A percentile compares a stretch with the other conserved stretches of the same genome.
phyloP scores from a whole-genome alignment of 257 asterid species.

The Solanum virginianum region DNA sequence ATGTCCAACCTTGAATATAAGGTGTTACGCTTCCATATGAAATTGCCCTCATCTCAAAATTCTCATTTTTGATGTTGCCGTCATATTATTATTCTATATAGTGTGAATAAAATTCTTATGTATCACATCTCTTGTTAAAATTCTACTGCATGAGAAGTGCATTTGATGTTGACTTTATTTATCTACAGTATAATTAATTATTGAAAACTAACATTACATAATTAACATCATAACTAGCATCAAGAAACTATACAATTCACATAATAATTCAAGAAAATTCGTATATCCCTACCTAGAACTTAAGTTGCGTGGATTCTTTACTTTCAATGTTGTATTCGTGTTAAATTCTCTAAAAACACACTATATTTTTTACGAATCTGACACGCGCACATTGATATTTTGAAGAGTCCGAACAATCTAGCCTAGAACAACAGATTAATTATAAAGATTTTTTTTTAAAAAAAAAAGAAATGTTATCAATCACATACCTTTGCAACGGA shows the following conservation, averaged over 20 bases:
- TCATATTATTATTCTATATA: neutral
- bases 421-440: neutral
- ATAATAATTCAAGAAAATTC: neutral
- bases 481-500: neutral
- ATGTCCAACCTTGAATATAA: neutral
- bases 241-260: neutral
- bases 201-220: neutral
- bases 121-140: neutral
- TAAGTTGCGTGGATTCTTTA: no score
- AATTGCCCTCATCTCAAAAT: no score
- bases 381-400: fast-evolving
- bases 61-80: neutral
- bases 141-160: neutral
- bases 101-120: neutral
- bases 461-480: neutral
- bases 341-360: no score
- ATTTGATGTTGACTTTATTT: neutral
- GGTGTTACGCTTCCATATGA: no score
- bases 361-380: no score
- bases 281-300: neutral
- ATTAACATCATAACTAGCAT: neutral
- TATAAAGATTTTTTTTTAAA: no score
- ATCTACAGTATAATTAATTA: neutral
- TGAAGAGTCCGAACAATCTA: no score
- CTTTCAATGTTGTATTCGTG: no score